Conservation (phyloP, 441 rosid species). For the Pelargonium cotyledonis region DNA sequence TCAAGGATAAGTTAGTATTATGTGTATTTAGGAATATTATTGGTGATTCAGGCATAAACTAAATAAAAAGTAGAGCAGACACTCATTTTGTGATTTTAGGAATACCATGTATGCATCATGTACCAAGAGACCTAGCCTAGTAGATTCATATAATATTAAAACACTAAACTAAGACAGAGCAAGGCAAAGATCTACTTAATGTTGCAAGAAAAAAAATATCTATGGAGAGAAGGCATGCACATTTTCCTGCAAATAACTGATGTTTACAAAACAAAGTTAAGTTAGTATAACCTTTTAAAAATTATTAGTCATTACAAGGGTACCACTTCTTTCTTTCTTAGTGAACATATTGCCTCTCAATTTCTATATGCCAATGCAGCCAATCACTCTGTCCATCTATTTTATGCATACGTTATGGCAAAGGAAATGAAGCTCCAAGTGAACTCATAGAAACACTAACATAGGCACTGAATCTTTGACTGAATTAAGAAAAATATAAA, state of each 20-base stretch:
- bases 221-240: background rate
- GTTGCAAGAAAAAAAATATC: background rate
- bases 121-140: background rate
- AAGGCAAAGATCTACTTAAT: background rate
- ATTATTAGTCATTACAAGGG: background rate
- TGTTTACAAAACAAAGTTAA: background rate
- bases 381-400: background rate
- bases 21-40: no score
- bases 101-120: background rate
- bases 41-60: no score
- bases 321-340: background rate
- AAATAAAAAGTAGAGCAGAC: no score
- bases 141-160: background rate
- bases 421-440: background rate
- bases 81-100: no score
- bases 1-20: no score
- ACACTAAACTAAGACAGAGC: background rate
- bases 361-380: background rate
- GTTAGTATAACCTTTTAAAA: background rate
- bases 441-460: background rate
- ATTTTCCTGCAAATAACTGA: background rate
- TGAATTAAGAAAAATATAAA: background rate
- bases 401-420: background rate
- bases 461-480: slow-evolving; percentile 3
- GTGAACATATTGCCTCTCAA: background rate